Conservation (phyloP, 345 rosid genomes). For the Kandelia obovata region DNA sequence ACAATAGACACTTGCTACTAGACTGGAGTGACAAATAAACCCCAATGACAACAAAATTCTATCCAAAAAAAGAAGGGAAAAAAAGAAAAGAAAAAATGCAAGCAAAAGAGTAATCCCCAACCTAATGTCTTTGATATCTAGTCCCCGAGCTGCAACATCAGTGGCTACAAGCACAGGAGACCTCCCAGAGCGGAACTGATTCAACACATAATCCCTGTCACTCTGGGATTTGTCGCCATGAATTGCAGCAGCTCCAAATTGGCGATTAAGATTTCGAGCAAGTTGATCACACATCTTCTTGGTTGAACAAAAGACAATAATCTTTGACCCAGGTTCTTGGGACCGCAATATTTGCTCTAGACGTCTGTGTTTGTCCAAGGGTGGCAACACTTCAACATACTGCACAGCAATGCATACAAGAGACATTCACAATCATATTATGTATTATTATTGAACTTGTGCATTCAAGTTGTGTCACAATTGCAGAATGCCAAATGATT, state of each 20-base stretch:
- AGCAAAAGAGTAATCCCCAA: slow-evolving; percentile 17
- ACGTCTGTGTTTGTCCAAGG: slow-evolving; percentile 85
- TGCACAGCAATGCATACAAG: slow-evolving; percentile 25
- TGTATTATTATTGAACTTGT: too few relatives aligned
- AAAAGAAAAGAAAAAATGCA: not conserved
- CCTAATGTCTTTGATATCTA: slow-evolving; percentile 94
- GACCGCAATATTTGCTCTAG: slow-evolving; percentile 88
- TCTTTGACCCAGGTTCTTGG: slow-evolving; percentile 80
- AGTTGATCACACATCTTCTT: slow-evolving; percentile 92
- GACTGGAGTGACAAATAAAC: too few relatives aligned
- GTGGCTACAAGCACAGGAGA: slow-evolving; percentile 84
- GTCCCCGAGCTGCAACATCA: slow-evolving; percentile 92
- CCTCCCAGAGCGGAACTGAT: slow-evolving; percentile 75
- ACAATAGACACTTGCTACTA: too few relatives aligned
- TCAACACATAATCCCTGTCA: slow-evolving; percentile 74
- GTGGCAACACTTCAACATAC: slow-evolving; percentile 73
- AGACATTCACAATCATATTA: not conserved
- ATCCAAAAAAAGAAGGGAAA: not conserved
- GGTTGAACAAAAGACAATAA: slow-evolving; percentile 79
- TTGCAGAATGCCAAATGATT: not conserved
- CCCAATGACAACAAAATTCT: too few relatives aligned
- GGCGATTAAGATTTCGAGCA: slow-evolving; percentile 63
- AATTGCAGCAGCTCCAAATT: slow-evolving; percentile 85
- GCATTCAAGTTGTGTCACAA: not conserved
- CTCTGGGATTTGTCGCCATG: slow-evolving; percentile 90